Evolutionary conservation across 805 yeast species (phyloP).

Genomic region (Saccharomyces mikatae): DNA sequence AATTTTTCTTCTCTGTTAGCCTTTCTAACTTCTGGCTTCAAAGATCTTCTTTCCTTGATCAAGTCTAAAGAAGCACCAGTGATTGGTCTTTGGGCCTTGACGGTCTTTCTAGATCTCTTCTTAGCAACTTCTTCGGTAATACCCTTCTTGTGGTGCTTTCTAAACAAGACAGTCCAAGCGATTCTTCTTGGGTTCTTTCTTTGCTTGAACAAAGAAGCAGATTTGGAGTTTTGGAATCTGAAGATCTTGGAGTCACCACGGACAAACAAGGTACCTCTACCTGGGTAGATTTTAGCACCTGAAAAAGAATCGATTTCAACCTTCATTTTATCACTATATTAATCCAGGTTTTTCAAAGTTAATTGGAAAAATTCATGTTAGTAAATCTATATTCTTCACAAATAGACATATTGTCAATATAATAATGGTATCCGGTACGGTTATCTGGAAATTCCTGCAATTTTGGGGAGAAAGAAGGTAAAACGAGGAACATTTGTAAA

Average conservation of each 20-base stretch:
- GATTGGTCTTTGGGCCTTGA: slow-evolving; percentile 94
- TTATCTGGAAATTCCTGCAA: not conserved
- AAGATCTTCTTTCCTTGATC: slow-evolving; percentile 91
- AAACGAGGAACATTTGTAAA: not conserved
- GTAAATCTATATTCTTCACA: not conserved
- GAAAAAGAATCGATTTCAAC: slow-evolving; percentile 98
- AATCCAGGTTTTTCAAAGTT: slow-evolving; percentile 4
- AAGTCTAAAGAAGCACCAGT: slow-evolving; percentile 97
- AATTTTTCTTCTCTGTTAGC: slow-evolving; percentile 88
- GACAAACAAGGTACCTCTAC: slow-evolving; percentile 96
- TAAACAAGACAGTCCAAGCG: slow-evolving; percentile 96
- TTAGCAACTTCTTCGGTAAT: slow-evolving; percentile 92
- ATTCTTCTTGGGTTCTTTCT: slow-evolving; percentile 99
- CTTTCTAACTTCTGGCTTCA: slow-evolving; percentile 92
- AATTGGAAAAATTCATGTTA: not conserved
- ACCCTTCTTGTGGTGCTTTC: slow-evolving; percentile 99
- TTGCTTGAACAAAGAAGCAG: slow-evolving; percentile 94
- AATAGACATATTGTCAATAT: not conserved
- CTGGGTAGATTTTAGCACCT: slow-evolving; percentile 98
- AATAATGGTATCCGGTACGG: not conserved
- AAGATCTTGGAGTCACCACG: slow-evolving; percentile 98
- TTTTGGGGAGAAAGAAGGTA: not conserved
- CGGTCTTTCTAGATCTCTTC: slow-evolving; percentile 92
- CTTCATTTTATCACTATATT: slow-evolving; percentile 59
- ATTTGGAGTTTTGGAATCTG: slow-evolving; percentile 96